Evolutionary conservation across 2,329 filamentous ascomycete genomes (phyloP), one percentile per base, ranked within the genome.

Genomic region (Metarhizium humberi): DNA sequence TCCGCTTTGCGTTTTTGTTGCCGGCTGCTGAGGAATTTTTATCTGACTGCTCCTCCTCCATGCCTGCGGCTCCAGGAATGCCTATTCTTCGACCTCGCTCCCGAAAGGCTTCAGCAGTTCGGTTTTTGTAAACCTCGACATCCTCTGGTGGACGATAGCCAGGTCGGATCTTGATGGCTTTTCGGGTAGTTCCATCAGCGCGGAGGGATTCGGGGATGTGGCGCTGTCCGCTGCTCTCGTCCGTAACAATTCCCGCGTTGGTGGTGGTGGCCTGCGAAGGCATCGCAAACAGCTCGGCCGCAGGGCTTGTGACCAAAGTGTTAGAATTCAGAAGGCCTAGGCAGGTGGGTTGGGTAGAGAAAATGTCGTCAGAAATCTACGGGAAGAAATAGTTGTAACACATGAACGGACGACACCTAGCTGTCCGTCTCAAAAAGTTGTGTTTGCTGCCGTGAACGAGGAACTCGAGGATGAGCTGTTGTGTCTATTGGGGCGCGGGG

Each of bases 141-240:
- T 99, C 94, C 73, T 99, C 94, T 0, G 92, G 90, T 1, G 94
- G 95, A 38, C 86, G 85, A 73, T 96, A 99, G 54, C 94, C 95
- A 0, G 94, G 92, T 34, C 90, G 85, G 58, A 99, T 90, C 66
- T 90, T 90, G 68, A 97, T 97, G 66, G 96, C 92, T 67, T 89
- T 95, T 55, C 94, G 85, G n/a, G 89, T 89, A 52, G 87, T 90
- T 56, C 94, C 94, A 68, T 99, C 94, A 29, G 94, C 75, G 54
- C 95, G 87, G 47, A 84, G 76, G 0, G 92, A 97, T 47, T 92
- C 82, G 30, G 94, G 94, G 56, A 99, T 97, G 63, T 91, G 86
- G 48, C 92, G 88, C 67, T 91, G 83, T 67, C 94, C 95, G 62
- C 83, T 88, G 59, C 72, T 69, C 52, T 85, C 81, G 68, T 92